Evolutionary conservation across 805 yeast species (phyloP).

Genomic region (Pichia nanzhaoensis): DNA sequence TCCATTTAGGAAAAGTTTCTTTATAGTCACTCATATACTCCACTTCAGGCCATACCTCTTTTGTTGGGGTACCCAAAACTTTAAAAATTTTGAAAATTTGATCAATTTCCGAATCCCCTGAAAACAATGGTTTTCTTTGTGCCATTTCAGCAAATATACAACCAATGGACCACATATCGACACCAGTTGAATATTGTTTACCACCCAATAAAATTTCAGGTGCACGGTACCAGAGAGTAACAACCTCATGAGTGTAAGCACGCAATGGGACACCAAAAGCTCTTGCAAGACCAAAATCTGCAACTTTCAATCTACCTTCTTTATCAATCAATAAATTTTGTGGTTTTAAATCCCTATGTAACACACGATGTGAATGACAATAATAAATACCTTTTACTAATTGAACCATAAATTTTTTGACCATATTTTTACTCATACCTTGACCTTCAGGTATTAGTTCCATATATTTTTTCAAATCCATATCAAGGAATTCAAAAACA

Average conservation of each 20-base stretch:
- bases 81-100: conserved; percentile 92
- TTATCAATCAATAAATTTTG: conserved; percentile 91
- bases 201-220: conserved; percentile 96
- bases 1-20: conserved; percentile 89
- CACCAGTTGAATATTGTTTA: conserved; percentile 95
- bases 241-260: conserved; percentile 97
- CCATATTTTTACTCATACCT: conserved; percentile 84
- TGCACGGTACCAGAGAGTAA: conserved; percentile 94
- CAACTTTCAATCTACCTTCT: conserved; percentile 87
- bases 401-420: conserved; percentile 89
- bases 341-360: conserved; percentile 95
- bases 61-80: conserved; percentile 89
- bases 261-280: conserved; percentile 97
- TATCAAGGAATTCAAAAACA: conserved; percentile 88
- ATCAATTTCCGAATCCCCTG: conserved; percentile 97
- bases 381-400: conserved; percentile 83
- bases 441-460: conserved; percentile 88
- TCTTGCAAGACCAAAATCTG: conserved; percentile 92
- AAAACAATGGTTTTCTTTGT: conserved; percentile 88
- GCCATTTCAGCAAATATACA: conserved; percentile 98
- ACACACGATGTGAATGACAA: conserved; percentile 89
- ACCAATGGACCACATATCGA: conserved; percentile 98
- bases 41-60: conserved; percentile 92
- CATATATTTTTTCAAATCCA: conserved; percentile 95
- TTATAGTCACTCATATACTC: conserved; percentile 86